A percentile compares a stretch with the other conserved stretches of the same genome.
These are phyloP conservation scores for Leccinum subrobustum DNA, from an alignment of 1,284 basidiomycete species.

Conservation along the genomic window DNA sequence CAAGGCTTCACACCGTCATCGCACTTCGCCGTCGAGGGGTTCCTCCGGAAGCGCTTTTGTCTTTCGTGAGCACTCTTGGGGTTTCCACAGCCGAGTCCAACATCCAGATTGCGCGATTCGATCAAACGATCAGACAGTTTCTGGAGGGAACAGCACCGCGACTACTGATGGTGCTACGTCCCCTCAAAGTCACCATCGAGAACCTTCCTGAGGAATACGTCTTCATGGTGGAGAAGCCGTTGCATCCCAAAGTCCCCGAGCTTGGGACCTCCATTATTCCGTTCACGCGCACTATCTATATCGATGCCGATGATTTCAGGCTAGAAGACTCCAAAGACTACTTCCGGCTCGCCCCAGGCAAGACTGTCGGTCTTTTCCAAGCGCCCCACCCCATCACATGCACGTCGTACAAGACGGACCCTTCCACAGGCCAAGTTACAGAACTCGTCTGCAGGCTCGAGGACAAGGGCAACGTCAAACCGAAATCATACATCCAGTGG, in stretches of 20 bases:
- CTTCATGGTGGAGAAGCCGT: conserved; percentile 83
- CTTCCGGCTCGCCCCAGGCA: conserved; percentile 96
- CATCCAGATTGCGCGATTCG: conserved; percentile 89
- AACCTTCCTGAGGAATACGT: conserved; percentile 89
- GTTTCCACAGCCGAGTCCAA: conserved; percentile 87
- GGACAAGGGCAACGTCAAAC: conserved; percentile 73
- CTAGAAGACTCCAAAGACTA: conserved; percentile 92
- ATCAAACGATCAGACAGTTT: conserved; percentile 86
- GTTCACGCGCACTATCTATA: conserved; percentile 90
- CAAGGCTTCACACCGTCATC: conserved; percentile 96
- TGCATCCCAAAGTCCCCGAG: conserved; percentile 92
- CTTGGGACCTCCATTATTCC: conserved; percentile 85
- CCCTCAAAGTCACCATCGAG: conserved; percentile 89
- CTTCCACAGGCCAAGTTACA: conserved; percentile 65
- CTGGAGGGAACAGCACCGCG: conserved; percentile 89
- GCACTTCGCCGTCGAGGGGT: conserved; percentile 93
- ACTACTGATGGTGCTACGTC: conserved; percentile 90
- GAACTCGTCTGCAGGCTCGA: conserved; percentile 85
- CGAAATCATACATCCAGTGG: conserved; percentile 98
- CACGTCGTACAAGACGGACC: conserved; percentile 80
- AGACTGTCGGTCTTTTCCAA: conserved; percentile 95
- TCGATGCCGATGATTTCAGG: conserved; percentile 94
- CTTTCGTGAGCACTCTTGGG: conserved; percentile 91
- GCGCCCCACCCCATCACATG: conserved; percentile 96
- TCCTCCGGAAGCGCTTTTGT: conserved; percentile 92